A percentile compares a stretch with the other conserved stretches of the same genome.
Evolutionary conservation across 768 basidiomycete genomes (phyloP).

Genomic region (Macrolepiota fuliginosa): DNA sequence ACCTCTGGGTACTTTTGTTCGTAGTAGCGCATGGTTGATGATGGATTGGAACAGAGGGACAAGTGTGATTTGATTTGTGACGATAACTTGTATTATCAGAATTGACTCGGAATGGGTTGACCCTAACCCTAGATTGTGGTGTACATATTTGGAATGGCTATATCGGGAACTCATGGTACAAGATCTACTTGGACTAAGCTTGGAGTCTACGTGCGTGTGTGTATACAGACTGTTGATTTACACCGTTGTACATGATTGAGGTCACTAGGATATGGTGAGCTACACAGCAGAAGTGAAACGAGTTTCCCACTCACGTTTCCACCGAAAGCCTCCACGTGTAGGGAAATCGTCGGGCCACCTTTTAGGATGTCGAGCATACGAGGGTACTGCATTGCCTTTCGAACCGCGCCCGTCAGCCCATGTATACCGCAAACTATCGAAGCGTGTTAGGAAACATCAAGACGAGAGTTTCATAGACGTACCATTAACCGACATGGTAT

Average conservation of each 20-base stretch:
- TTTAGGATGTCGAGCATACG: conserved; percentile 34
- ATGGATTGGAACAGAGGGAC: background rate
- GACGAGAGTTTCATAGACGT: conserved; percentile 8
- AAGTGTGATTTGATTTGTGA: conserved; percentile 2
- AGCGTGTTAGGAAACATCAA: background rate
- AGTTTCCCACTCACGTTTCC: background rate
- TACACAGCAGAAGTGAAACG: background rate
- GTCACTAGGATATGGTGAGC: background rate
- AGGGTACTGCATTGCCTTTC: conserved; percentile 35
- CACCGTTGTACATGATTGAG: background rate
- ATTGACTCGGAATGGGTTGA: background rate
- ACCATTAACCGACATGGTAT: conserved; percentile 49
- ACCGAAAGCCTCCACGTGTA: conserved; percentile 47
- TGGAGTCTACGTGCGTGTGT: background rate
- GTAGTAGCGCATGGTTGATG: conserved; percentile 78
- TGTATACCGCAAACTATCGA: conserved; percentile 49
- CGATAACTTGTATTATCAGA: conserved; percentile 4
- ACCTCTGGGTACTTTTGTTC: conserved; percentile 93
- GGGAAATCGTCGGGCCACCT: conserved; percentile 42
- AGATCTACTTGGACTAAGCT: background rate
- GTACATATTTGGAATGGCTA: background rate
- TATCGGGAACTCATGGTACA: background rate
- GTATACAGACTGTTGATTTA: background rate
- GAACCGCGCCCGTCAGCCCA: conserved; percentile 34
- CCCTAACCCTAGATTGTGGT: background rate